phyloP scores from a whole-genome alignment of 2,329 filamentous ascomycete genomes.

The Fusarium subglutinans region DNA sequence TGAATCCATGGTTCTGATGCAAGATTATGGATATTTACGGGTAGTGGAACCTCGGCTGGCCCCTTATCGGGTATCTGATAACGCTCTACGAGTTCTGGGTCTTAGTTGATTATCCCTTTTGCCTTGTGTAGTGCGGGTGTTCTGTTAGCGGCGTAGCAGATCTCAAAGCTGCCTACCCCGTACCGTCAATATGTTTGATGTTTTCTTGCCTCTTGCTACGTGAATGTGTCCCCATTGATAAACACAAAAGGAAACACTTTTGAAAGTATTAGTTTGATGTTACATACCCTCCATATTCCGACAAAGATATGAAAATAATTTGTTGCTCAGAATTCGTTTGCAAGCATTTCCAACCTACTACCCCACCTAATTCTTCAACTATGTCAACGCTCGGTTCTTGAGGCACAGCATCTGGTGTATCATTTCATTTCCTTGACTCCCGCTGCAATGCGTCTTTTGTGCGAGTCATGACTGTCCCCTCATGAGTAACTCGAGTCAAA shows the following conservation, averaged over 20 bases:
- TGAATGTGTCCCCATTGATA: fast-evolving
- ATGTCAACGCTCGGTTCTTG: too few relatives aligned
- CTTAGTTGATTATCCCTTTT: background rate
- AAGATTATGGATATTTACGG: background rate
- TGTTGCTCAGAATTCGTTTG: fast-evolving
- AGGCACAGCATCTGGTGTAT: background rate
- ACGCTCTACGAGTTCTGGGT: fast-evolving
- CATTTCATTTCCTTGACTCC: fast-evolving
- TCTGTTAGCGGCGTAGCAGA: background rate
- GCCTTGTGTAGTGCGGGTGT: fast-evolving
- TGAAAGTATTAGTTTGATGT: fast-evolving
- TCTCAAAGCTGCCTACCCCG: background rate
- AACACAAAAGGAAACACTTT: fast-evolving
- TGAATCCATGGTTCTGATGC: background rate
- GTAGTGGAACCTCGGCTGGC: background rate
- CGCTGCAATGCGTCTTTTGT: background rate
- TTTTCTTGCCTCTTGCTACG: background rate
- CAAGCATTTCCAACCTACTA: fast-evolving
- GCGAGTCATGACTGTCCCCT: background rate
- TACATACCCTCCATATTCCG: too few relatives aligned
- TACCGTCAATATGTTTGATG: background rate
- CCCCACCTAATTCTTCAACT: fast-evolving
- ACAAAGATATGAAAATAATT: background rate
- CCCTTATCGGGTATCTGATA: background rate
- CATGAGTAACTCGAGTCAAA: background rate